A percentile compares a stretch with the other conserved stretches of the same genome.
Evolutionary conservation across 1,284 basidiomycete species (phyloP).

Genomic region (Lentinula novae-zelandiae): DNA sequence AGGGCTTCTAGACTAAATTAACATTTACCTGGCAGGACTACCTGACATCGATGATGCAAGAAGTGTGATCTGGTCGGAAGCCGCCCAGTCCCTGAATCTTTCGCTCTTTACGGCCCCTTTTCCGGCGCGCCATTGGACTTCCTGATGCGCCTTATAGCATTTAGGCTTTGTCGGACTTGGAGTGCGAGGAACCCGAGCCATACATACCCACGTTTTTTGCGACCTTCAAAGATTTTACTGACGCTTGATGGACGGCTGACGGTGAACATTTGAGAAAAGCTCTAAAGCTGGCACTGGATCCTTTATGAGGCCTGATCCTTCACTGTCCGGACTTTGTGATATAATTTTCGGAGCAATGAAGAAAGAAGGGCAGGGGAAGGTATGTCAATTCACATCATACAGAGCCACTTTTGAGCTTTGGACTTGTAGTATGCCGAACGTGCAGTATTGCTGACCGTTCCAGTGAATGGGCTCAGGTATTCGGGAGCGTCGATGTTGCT

Average conservation of each 20-base stretch:
- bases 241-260: conserved; percentile 2
- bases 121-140: background rate
- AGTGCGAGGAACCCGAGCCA: background rate
- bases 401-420: background rate
- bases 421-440: background rate
- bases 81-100: background rate
- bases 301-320: background rate
- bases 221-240: background rate
- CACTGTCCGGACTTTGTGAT: background rate
- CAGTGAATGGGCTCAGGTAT: background rate
- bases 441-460: too few species aligned
- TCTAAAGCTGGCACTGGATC: background rate
- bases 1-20: background rate
- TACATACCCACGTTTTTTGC: background rate
- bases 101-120: background rate
- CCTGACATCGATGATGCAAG: conserved; percentile 5
- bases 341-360: background rate
- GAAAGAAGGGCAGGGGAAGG: background rate
- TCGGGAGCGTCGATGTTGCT: background rate
- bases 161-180: background rate
- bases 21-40: background rate
- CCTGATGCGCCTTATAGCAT: background rate
- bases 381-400: background rate
- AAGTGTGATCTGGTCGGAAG: conserved; percentile 2
- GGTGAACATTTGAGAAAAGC: conserved; percentile 3